phyloP scores from a whole-genome alignment of 768 basidiomycete species.

The Epithele typhae region DNA sequence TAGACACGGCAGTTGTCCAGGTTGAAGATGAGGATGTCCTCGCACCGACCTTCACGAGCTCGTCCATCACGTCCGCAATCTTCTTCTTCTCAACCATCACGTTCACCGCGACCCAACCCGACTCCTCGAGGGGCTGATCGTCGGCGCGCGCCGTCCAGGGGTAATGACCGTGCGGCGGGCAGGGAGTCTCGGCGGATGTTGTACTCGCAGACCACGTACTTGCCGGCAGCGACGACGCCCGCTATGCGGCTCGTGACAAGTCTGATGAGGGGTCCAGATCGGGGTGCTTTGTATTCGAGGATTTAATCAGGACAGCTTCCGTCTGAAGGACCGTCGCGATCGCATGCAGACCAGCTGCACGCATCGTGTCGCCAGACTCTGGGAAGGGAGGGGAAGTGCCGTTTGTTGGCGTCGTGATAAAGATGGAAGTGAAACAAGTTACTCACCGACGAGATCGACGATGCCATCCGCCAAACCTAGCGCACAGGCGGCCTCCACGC shows the following conservation, averaged over 20 bases:
- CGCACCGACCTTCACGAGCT: constrained; percentile 76
- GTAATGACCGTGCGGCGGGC: constrained; percentile 62
- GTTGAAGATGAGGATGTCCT: constrained; percentile 87
- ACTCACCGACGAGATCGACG: constrained; percentile 87
- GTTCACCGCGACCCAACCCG: constrained; percentile 88
- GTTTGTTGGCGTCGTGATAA: neutral
- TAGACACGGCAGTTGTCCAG: constrained; percentile 93
- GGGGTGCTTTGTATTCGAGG: constrained; percentile 57
- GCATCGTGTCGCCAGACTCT: constrained; percentile 99
- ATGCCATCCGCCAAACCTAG: constrained; percentile 97
- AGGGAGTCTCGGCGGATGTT: constrained; percentile 74
- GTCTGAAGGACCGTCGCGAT: constrained; percentile 85
- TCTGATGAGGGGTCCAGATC: constrained; percentile 63
- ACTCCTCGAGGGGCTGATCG: constrained; percentile 81
- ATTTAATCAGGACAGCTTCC: constrained; percentile 92
- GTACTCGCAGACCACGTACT: constrained; percentile 90
- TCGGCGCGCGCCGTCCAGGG: constrained; percentile 86
- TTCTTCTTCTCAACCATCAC: constrained; percentile 86
- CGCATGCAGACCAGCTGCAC: constrained; percentile 91
- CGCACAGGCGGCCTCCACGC: constrained; percentile 97
- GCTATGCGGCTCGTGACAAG: constrained; percentile 84
- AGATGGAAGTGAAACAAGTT: too few relatives aligned
- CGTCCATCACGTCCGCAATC: constrained; percentile 84
- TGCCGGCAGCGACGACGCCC: constrained; percentile 83
- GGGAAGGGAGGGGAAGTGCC: constrained; percentile 2